Conservation (phyloP, 2,329 filamentous ascomycete species). For the Diaporthe citriasiana region DNA sequence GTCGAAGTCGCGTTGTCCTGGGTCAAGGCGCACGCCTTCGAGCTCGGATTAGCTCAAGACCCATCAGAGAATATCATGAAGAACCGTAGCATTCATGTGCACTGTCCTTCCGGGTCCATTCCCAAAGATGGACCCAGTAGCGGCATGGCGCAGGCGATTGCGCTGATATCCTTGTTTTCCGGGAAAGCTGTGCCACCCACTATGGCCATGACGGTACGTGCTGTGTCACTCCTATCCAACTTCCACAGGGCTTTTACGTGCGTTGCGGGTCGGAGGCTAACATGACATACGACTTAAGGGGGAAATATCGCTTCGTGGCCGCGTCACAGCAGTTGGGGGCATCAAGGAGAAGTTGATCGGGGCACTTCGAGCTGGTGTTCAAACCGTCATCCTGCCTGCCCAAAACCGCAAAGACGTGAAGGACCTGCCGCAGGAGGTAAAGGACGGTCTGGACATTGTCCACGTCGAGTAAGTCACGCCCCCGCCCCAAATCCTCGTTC, state of each 20-base stretch:
- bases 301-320: slow-evolving; percentile 84
- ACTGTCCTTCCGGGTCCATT: slow-evolving; percentile 94
- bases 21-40: slow-evolving; percentile 96
- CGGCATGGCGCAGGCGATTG: slow-evolving; percentile 93
- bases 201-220: slow-evolving; percentile 90
- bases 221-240: slow-evolving; percentile 15
- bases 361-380: slow-evolving; percentile 91
- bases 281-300: slow-evolving; percentile 62
- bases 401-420: slow-evolving; percentile 93
- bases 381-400: slow-evolving; percentile 89
- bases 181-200: slow-evolving; percentile 89
- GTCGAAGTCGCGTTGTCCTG: slow-evolving; percentile 96
- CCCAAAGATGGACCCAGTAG: slow-evolving; percentile 93
- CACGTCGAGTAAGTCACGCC: slow-evolving; percentile 80
- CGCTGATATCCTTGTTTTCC: slow-evolving; percentile 90
- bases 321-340: slow-evolving; percentile 93
- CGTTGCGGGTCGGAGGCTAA: slow-evolving; percentile 47
- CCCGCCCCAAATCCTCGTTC: slow-evolving; percentile 46
- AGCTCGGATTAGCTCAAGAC: slow-evolving; percentile 85
- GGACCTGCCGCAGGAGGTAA: slow-evolving; percentile 92
- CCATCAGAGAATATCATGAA: slow-evolving; percentile 95
- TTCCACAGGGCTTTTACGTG: slow-evolving; percentile 41
- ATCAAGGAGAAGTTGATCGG: slow-evolving; percentile 99
- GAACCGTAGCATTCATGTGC: slow-evolving; percentile 92
- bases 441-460: slow-evolving; percentile 87